Conservation (phyloP, 306 rosid genomes). For the Malus fusca region DNA sequence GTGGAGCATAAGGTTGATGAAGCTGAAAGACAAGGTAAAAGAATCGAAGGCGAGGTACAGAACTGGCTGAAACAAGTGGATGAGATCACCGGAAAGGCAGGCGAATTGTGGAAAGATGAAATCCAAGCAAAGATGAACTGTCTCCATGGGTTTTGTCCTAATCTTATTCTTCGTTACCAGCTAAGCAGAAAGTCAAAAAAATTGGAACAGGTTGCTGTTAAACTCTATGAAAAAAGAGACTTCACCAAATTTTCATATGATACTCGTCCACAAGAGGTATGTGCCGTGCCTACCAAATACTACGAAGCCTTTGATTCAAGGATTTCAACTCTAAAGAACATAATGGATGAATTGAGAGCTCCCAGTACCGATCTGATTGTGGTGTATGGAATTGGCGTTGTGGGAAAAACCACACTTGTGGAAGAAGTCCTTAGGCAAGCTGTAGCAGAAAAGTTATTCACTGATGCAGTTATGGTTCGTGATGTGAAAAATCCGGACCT, state of each 20-base stretch:
- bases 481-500: neutral
- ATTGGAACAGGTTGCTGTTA: neutral
- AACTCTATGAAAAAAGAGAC: neutral
- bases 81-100: neutral
- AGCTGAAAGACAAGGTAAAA: conserved; percentile 8
- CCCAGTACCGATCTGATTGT: neutral
- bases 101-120: neutral
- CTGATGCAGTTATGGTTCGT: neutral
- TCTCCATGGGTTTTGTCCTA: neutral
- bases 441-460: neutral
- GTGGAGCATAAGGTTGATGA: neutral
- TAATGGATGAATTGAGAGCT: neutral
- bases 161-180: neutral
- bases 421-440: neutral
- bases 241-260: neutral
- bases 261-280: neutral
- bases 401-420: conserved; percentile 17
- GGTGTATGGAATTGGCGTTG: conserved; percentile 16
- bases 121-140: neutral
- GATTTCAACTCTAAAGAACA: neutral
- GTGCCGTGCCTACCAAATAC: neutral
- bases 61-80: neutral
- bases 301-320: conserved; percentile 1
- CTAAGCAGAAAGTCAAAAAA: neutral
- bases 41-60: neutral